Percentiles rank a stretch among this genome's conserved stretches.
Evolutionary conservation across 352 stramenopile genomes (phyloP).

Genomic region (Thalassiosira hispida): DNA sequence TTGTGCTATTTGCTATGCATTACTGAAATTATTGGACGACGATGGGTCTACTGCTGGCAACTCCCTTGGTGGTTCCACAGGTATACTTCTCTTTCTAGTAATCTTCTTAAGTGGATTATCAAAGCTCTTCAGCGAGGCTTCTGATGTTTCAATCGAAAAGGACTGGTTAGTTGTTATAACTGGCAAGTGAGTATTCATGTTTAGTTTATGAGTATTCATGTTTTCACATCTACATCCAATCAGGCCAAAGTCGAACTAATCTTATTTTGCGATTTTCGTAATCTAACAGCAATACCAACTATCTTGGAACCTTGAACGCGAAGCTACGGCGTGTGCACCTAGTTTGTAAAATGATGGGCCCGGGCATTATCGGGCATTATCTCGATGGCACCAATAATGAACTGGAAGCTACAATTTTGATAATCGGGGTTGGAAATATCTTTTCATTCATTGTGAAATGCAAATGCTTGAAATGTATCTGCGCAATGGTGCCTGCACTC

Average conservation of each 20-base stretch:
- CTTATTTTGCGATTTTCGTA: no score
- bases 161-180: constrained; percentile 18
- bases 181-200: background rate
- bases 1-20: constrained; percentile 3
- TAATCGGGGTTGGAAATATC: background rate
- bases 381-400: background rate
- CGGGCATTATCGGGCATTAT: background rate
- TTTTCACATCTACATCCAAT: no score
- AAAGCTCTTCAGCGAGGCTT: background rate
- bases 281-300: background rate
- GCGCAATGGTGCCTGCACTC: background rate
- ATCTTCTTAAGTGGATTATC: constrained; percentile 7
- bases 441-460: constrained; percentile 15
- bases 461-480: constrained; percentile 22
- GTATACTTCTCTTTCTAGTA: background rate
- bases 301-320: constrained; percentile 1
- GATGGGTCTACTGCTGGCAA: background rate
- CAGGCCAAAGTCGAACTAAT: no score
- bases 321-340: constrained; percentile 7
- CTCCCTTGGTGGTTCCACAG: background rate
- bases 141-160: constrained; percentile 7
- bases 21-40: background rate
- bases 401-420: background rate
- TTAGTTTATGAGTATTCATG: no score
- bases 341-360: constrained; percentile 6